These are phyloP conservation scores for Crucihimalaya himalaica DNA, from an alignment of 345 rosid genomes.

Conservation along the genomic window DNA sequence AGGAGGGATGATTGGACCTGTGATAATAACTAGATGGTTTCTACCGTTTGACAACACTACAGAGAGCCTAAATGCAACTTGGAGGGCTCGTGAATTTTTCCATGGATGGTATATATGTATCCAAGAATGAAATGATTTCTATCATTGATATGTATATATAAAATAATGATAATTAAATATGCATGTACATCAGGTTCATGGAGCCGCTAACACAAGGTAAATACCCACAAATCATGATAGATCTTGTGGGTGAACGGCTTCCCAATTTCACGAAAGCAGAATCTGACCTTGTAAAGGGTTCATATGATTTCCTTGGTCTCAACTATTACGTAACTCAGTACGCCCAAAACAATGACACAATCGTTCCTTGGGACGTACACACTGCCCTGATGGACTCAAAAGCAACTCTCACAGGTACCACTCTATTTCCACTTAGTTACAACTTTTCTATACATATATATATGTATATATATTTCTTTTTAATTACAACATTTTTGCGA, in stretches of 20 bases:
- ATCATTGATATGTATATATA: not conserved
- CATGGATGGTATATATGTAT: slow-evolving; percentile 21
- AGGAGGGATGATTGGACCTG: slow-evolving; percentile 34
- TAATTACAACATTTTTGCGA: not conserved
- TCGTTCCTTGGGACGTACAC: not conserved
- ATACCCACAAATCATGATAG: slow-evolving; percentile 28
- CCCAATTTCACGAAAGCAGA: slow-evolving; percentile 12
- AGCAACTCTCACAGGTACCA: not conserved
- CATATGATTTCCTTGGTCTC: slow-evolving; percentile 37
- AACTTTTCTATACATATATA: not conserved
- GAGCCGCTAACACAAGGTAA: slow-evolving; percentile 35
- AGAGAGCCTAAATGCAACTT: slow-evolving; percentile 2
- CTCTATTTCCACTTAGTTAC: not conserved
- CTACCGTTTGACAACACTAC: slow-evolving; percentile 13
- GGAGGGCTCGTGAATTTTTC: slow-evolving; percentile 27
- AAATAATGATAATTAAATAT: not conserved
- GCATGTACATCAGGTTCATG: slow-evolving; percentile 22
- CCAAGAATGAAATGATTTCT: not conserved
- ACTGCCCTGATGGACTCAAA: not conserved
- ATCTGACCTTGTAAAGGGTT: slow-evolving; percentile 16
- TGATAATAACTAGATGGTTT: slow-evolving; percentile 41
- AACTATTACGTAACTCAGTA: slow-evolving; percentile 34
- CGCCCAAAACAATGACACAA: not conserved
- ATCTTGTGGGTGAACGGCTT: slow-evolving; percentile 17
- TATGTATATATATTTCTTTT: not conserved